A percentile compares a stretch with the other conserved stretches of the same genome.
phyloP scores from a whole-genome alignment of 2,329 filamentous ascomycete species.

The Zarea fungicola region DNA sequence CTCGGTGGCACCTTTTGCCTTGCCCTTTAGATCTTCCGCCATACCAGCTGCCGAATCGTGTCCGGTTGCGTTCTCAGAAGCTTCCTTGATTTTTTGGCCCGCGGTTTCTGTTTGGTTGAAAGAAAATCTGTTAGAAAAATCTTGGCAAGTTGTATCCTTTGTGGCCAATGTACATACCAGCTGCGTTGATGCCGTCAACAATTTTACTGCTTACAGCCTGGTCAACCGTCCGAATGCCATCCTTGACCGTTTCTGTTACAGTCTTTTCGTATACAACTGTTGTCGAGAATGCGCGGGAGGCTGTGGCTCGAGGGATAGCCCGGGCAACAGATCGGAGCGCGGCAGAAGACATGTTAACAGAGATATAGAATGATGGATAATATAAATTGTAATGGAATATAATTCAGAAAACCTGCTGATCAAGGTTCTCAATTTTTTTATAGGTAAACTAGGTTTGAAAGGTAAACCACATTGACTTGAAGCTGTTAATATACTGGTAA shows the following conservation, averaged over 20 bases:
- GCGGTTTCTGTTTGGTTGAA: conserved; percentile 27
- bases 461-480: neutral
- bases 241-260: conserved; percentile 51
- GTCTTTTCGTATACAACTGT: conserved; percentile 41
- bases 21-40: conserved; percentile 34
- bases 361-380: conserved; percentile 8
- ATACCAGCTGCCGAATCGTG: conserved; percentile 30
- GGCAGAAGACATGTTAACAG: conserved; percentile 45
- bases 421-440: no score
- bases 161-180: conserved; percentile 38
- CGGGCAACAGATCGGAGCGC: conserved; percentile 43
- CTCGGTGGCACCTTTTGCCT: conserved; percentile 40
- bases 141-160: neutral
- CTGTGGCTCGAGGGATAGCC: conserved; percentile 33
- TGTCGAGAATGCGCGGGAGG: conserved; percentile 47
- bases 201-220: conserved; percentile 56
- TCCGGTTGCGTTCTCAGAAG: conserved; percentile 30
- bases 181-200: conserved; percentile 55
- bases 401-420: no score
- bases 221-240: conserved; percentile 55
- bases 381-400: no score
- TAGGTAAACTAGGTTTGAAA: neutral
- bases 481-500: neutral
- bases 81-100: conserved; percentile 45
- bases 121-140: conserved; percentile 10